Percentiles rank a stretch among this genome's conserved stretches.
These are phyloP conservation scores for Cladorrhinum sp. DNA, from an alignment of 2,329 filamentous ascomycete species.

Conservation along the genomic window DNA sequence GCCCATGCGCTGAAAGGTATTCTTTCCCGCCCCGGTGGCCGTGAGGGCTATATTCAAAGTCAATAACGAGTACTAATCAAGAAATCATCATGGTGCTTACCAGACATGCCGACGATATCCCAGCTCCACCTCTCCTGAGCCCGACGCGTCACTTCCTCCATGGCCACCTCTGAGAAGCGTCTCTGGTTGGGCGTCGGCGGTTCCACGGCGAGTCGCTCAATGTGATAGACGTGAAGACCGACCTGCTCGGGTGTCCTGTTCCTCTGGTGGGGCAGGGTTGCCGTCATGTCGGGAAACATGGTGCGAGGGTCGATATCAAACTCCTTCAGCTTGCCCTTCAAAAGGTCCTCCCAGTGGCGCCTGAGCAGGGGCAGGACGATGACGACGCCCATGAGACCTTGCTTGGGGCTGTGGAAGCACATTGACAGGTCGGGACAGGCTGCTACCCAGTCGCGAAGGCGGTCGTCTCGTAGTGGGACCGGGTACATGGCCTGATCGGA, in stretches of 20 bases:
- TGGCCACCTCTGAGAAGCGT: constrained; percentile 27
- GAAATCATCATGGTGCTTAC: constrained; percentile 19
- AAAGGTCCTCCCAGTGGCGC: constrained; percentile 30
- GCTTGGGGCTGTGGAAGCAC: constrained; percentile 21
- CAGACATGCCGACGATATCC: constrained; percentile 31
- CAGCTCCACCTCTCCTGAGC: constrained; percentile 19
- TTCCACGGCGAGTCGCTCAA: constrained; percentile 30
- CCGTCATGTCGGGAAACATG: constrained; percentile 26
- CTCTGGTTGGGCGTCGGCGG: constrained; percentile 3
- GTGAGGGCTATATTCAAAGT: constrained; percentile 28
- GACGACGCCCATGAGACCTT: constrained; percentile 27
- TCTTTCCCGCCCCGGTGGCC: constrained; percentile 30
- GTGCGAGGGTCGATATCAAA: constrained; percentile 26
- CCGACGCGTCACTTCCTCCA: constrained; percentile 23
- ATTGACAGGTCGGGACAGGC: constrained; percentile 30
- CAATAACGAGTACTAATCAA: no score
- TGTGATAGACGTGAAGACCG: constrained; percentile 37
- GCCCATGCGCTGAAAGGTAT: constrained; percentile 29
- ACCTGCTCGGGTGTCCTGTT: constrained; percentile 19
- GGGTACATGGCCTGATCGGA: constrained; percentile 37
- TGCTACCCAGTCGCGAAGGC: constrained; percentile 31
- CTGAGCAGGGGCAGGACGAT: constrained; percentile 32
- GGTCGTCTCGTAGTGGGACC: constrained; percentile 31
- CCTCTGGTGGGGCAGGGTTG: background rate
- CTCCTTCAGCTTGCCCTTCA: constrained; percentile 32